A percentile compares a stretch with the other conserved stretches of the same genome.
phyloP scores from a whole-genome alignment of 1,284 basidiomycete species.

The Trichosporon inkin region DNA sequence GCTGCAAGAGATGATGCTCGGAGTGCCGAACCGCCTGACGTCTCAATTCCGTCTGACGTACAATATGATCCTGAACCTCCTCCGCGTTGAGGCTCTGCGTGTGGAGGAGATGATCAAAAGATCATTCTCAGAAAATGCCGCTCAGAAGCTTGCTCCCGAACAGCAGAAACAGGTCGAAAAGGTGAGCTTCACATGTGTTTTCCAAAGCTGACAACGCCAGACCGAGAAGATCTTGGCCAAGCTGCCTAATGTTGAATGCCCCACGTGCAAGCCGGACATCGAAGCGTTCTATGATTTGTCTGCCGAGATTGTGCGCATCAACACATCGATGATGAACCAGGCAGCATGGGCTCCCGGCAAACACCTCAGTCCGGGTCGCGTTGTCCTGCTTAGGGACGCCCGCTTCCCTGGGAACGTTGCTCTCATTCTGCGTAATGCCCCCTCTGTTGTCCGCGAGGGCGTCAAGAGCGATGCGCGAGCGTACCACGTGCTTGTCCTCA shows the following conservation, averaged over 20 bases:
- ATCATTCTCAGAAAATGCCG: slow-evolving; percentile 96
- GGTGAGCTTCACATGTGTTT: slow-evolving; percentile 52
- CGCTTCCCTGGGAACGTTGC: slow-evolving; percentile 74
- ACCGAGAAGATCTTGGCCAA: slow-evolving; percentile 67
- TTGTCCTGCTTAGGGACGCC: slow-evolving; percentile 80
- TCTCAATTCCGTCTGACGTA: slow-evolving; percentile 98
- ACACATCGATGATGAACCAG: slow-evolving; percentile 63
- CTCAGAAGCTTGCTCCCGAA: slow-evolving; percentile 86
- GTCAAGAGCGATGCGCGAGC: slow-evolving; percentile 55
- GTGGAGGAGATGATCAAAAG: slow-evolving; percentile 99
- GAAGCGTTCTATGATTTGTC: slow-evolving; percentile 73
- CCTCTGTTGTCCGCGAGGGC: slow-evolving; percentile 51
- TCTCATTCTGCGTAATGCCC: slow-evolving; percentile 69
- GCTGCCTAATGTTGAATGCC: slow-evolving; percentile 66
- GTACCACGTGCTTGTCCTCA: slow-evolving; percentile 67
- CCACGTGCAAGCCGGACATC: slow-evolving; percentile 66
- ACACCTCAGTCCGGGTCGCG: slow-evolving; percentile 66
- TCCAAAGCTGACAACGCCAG: slow-evolving; percentile 50
- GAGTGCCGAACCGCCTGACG: slow-evolving; percentile 82
- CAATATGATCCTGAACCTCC: slow-evolving; percentile 97
- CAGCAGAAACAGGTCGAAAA: slow-evolving; percentile 82
- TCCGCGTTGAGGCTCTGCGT: slow-evolving; percentile 90
- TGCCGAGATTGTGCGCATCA: slow-evolving; percentile 62
- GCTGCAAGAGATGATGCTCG: slow-evolving; percentile 87
- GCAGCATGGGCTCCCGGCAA: slow-evolving; percentile 63